phyloP scores from a whole-genome alignment of 2,329 filamentous ascomycete species.

The Saccharata proteae region DNA sequence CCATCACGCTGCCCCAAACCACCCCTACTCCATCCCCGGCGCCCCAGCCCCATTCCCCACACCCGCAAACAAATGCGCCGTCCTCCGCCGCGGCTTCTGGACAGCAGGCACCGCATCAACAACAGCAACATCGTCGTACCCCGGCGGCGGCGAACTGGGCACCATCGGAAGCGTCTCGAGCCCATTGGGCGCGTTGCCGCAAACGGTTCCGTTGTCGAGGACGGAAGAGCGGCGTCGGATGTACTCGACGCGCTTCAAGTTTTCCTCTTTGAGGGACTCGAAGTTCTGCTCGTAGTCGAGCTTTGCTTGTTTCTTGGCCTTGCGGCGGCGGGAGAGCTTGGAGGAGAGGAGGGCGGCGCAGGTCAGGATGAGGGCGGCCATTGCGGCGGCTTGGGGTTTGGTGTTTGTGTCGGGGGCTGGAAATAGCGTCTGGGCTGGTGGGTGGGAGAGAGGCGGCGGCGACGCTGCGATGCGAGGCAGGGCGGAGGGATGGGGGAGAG shows the following conservation, averaged over 20 bases:
- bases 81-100: no score
- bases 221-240: no score
- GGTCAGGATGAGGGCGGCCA: slow-evolving; percentile 2
- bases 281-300: slow-evolving; percentile 7
- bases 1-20: no score
- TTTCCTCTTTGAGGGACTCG: not conserved
- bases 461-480: not conserved
- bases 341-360: slow-evolving; percentile 3
- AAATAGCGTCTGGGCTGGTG: not conserved
- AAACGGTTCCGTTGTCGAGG: no score
- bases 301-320: slow-evolving; percentile 1
- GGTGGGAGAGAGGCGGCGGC: not conserved
- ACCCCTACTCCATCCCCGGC: no score
- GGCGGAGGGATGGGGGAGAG: not conserved
- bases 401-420: not conserved
- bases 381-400: not conserved
- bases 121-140: no score
- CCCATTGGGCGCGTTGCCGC: no score
- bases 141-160: no score
- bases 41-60: no score
- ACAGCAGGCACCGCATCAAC: no score
- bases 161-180: no score
- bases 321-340: slow-evolving; percentile 1
- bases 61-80: no score
- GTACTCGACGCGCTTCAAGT: slow-evolving; percentile 3